A percentile compares a stretch with the other conserved stretches of the same genome.
These are phyloP conservation scores for Bauhinia variegata DNA, from an alignment of 306 rosid genomes.

Conservation along the genomic window DNA sequence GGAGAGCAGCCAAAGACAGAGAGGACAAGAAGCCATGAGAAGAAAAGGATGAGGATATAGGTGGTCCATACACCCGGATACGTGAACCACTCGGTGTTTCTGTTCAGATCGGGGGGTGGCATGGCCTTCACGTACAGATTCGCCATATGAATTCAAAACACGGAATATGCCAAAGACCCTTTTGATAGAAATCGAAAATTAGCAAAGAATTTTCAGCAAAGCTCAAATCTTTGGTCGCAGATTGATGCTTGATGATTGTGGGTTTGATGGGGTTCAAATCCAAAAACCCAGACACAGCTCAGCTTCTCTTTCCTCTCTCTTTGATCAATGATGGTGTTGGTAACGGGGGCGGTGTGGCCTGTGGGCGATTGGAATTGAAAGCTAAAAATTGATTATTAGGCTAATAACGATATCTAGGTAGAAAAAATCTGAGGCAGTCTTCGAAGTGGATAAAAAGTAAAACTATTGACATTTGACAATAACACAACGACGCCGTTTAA, in stretches of 20 bases:
- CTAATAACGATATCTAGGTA: no score
- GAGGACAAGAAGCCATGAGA: conserved; percentile 86
- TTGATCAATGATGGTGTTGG: not conserved
- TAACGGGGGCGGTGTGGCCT: not conserved
- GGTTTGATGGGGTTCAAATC: conserved; percentile 16
- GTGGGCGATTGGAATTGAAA: conserved; percentile 4
- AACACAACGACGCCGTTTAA: conserved; percentile 1
- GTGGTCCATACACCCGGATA: conserved; percentile 99
- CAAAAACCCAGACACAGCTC: conserved; percentile 35
- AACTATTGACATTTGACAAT: not conserved
- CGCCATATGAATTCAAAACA: conserved; percentile 55
- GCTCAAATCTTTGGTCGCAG: conserved; percentile 16
- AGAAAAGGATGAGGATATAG: conserved; percentile 91
- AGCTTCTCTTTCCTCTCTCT: not conserved
- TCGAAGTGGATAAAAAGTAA: no score
- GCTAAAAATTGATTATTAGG: conserved; percentile 3
- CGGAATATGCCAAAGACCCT: conserved; percentile 19
- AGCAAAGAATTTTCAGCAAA: conserved; percentile 21
- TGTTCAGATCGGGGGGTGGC: conserved; percentile 95
- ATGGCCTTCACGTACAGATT: conserved; percentile 88
- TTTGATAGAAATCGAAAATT: not conserved
- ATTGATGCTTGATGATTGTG: conserved; percentile 1
- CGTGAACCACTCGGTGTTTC: conserved; percentile 98
- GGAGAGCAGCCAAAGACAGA: conserved; percentile 92
- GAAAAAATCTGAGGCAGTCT: no score